Evolutionary conservation across 2,329 filamentous ascomycete genomes (phyloP).

Genomic region (Trichothecium roseum): DNA sequence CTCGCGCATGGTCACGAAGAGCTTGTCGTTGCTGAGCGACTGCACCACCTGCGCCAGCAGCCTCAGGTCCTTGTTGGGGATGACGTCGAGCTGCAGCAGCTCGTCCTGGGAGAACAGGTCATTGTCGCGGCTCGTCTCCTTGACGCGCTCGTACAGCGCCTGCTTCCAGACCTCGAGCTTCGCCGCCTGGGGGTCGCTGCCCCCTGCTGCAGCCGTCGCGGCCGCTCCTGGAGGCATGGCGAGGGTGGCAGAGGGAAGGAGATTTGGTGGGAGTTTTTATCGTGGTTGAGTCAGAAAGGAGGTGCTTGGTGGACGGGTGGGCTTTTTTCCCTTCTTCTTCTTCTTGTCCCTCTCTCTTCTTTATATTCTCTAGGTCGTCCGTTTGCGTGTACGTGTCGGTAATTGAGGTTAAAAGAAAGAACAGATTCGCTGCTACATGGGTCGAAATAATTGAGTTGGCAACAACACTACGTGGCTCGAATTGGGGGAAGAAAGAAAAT

Average conservation of each 20-base stretch:
- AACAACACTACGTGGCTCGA: too few relatives aligned
- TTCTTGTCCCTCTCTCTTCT: not conserved
- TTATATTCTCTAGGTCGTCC: too few relatives aligned
- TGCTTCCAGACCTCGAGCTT: slow-evolving; percentile 44
- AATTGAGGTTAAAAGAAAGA: not conserved
- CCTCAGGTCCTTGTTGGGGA: slow-evolving; percentile 44
- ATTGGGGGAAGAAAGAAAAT: too few relatives aligned
- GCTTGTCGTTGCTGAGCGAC: slow-evolving; percentile 47
- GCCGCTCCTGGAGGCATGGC: slow-evolving; percentile 5
- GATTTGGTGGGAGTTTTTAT: too few relatives aligned
- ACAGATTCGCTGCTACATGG: slow-evolving; percentile 1
- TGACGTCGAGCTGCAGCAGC: slow-evolving; percentile 44
- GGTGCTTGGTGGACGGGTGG: not conserved
- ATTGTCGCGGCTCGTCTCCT: slow-evolving; percentile 34
- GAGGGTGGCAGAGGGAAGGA: not conserved
- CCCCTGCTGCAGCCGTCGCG: slow-evolving; percentile 11
- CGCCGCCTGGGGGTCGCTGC: slow-evolving; percentile 20
- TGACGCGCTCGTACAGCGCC: slow-evolving; percentile 45
- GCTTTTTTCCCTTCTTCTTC: not conserved
- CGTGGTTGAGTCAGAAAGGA: slow-evolving; percentile 3
- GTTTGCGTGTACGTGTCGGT: too few relatives aligned
- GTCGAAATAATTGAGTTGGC: not conserved
- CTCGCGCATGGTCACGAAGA: slow-evolving; percentile 38
- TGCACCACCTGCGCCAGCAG: slow-evolving; percentile 46
- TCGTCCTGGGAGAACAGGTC: slow-evolving; percentile 49